phyloP scores from a whole-genome alignment of 1,284 basidiomycete species.

The Microbotryomycetes sp. region DNA sequence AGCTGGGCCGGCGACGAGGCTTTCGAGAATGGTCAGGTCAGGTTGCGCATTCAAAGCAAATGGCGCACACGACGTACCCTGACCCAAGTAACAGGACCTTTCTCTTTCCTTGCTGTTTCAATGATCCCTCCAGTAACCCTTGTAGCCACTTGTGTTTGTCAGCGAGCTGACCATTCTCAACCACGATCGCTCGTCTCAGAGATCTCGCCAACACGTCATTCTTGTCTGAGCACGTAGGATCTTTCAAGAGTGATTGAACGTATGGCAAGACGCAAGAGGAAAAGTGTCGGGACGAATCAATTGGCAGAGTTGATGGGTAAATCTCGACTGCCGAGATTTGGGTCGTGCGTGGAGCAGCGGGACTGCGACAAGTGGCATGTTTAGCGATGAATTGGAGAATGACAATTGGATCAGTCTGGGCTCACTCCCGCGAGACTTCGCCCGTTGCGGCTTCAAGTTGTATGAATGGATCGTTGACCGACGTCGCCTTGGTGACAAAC shows the following conservation, averaged over 20 bases:
- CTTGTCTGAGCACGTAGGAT: slow-evolving; percentile 41
- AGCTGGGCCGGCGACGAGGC: slow-evolving; percentile 39
- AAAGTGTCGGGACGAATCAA: slow-evolving; percentile 73
- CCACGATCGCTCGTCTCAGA: slow-evolving; percentile 63
- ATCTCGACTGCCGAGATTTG: slow-evolving; percentile 84
- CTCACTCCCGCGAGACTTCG: slow-evolving; percentile 41
- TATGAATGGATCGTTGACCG: slow-evolving; percentile 60
- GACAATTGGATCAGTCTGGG: no score
- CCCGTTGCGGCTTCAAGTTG: slow-evolving; percentile 50
- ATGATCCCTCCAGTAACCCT: slow-evolving; percentile 50
- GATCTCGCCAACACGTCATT: slow-evolving; percentile 44
- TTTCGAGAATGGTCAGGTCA: slow-evolving; percentile 36
- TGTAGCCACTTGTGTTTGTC: slow-evolving; percentile 57
- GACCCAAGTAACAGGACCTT: slow-evolving; percentile 75
- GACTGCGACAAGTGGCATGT: neutral
- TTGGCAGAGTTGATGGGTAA: slow-evolving; percentile 70
- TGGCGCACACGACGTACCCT: slow-evolving; percentile 82
- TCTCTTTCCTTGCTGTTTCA: slow-evolving; percentile 48
- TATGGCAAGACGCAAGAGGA: slow-evolving; percentile 62
- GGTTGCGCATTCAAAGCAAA: slow-evolving; percentile 50
- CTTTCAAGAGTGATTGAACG: slow-evolving; percentile 53
- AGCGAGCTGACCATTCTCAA: slow-evolving; percentile 54
- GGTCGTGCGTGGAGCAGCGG: slow-evolving; percentile 37
- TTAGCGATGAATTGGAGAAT: no score
- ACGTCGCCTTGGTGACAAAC: slow-evolving; percentile 67